Evolutionary conservation across 2,329 filamentous ascomycete genomes (phyloP), one percentile per base, ranked within the genome.

Genomic region (Colletotrichum sp.): DNA sequence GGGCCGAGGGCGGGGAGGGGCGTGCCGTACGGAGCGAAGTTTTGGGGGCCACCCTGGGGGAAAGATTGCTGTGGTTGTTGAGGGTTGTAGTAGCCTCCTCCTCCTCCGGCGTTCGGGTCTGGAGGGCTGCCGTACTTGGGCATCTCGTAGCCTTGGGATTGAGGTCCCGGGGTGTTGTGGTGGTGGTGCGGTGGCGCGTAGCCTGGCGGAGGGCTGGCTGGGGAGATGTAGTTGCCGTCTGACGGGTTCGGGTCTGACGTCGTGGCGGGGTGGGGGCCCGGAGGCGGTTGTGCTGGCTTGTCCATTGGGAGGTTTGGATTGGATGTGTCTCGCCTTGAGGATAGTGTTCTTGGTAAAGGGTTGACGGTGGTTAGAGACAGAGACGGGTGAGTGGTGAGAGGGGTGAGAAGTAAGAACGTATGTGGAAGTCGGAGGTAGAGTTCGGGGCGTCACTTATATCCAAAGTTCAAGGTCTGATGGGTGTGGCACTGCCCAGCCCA

Each of bases 1-100:
- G 74, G 66, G 36, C 72, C 74, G 15, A 79, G 75, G 16, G 74
- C 62, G 29, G 72, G 62, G n/a, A 78, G 62, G 18, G 77, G 77
- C n/a, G 72, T 73, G 55, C 72, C 72, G 68, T 73, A 73, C 34
- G 72, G 72, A 16, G 64, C 61, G 62, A 73, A 72, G 72, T 73
- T 71, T 47, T 73, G 72, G 11, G 72, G 72, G 5, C 72, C 72
- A 21, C 68, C 68, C 21, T 51, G 43, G 8, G 47, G 59, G 61
- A 70, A 65, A 36, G 36, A 29, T 57, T 69, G 70, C 34, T 63
- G 70, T 34, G 24, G 38, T 29, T 47, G 65, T 18, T 29, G 67
- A 13, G 54, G 67, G 15, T 57, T 68, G 36, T n/a, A 38, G 54
- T 73, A 70, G 3, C 61, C 71, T 31, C 67, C 66, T 11, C 33